Evolutionary conservation across 2,329 filamentous ascomycete genomes (phyloP).

Genomic region (Nectriaceae sp.): DNA sequence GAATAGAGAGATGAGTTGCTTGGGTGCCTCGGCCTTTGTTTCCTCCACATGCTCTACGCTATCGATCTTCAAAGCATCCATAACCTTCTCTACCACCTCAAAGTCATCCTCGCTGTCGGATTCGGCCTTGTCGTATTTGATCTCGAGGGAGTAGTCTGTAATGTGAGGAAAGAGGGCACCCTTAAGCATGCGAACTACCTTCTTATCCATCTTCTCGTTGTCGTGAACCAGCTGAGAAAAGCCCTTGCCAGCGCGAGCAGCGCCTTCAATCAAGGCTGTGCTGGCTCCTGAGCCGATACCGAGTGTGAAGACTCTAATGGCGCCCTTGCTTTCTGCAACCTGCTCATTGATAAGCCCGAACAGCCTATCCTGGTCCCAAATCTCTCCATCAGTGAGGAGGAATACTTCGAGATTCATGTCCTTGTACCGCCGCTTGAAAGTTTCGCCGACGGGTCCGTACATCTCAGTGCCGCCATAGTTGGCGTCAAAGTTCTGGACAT

Average conservation of each 20-base stretch:
- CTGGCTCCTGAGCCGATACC: constrained; percentile 55
- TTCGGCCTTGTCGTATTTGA: constrained; percentile 52
- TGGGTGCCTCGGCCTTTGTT: constrained; percentile 14
- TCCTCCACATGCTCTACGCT: constrained; percentile 12
- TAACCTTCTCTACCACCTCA: constrained; percentile 61
- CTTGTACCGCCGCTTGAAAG: constrained; percentile 44
- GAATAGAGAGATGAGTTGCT: constrained; percentile 61
- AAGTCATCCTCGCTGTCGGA: constrained; percentile 50
- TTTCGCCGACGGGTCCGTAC: constrained; percentile 44
- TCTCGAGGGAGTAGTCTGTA: constrained; percentile 62
- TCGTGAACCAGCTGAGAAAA: constrained; percentile 63
- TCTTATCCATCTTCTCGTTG: constrained; percentile 67
- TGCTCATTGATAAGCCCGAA: constrained; percentile 47
- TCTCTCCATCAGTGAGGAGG: constrained; percentile 58
- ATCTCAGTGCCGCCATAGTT: constrained; percentile 59
- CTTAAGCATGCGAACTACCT: constrained; percentile 74
- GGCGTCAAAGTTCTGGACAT: constrained; percentile 45
- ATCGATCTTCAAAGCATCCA: constrained; percentile 47
- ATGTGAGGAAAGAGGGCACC: constrained; percentile 68
- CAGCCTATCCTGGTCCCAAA: constrained; percentile 48
- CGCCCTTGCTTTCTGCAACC: constrained; percentile 40
- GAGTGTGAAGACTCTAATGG: constrained; percentile 55
- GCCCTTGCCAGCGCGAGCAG: constrained; percentile 55
- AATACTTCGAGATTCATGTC: constrained; percentile 56
- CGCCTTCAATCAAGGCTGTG: constrained; percentile 55